These are phyloP conservation scores for Jaapia argillacea DNA, from an alignment of 768 basidiomycete genomes.

Conservation along the genomic window DNA sequence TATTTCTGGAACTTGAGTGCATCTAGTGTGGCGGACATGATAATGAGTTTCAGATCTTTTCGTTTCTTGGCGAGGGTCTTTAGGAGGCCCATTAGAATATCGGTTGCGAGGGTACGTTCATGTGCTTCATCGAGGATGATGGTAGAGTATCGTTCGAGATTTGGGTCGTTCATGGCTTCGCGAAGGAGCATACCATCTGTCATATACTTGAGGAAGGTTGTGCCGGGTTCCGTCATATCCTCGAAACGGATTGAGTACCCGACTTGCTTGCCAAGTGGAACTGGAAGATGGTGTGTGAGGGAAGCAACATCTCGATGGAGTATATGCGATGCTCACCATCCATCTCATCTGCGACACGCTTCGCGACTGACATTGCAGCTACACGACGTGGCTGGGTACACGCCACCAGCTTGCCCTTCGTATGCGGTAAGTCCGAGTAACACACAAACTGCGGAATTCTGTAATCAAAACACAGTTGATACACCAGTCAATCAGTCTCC, in stretches of 20 bases:
- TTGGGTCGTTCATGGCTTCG: slow-evolving; percentile 95
- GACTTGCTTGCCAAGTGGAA: slow-evolving; percentile 88
- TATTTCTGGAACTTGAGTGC: slow-evolving; percentile 96
- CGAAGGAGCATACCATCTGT: slow-evolving; percentile 99
- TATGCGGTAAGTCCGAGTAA: slow-evolving; percentile 87
- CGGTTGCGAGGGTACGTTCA: slow-evolving; percentile 94
- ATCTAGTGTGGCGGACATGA: slow-evolving; percentile 98
- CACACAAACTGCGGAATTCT: slow-evolving; percentile 97
- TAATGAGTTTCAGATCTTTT: slow-evolving; percentile 86
- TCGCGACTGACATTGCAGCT: slow-evolving; percentile 96
- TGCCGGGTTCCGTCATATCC: slow-evolving; percentile 84
- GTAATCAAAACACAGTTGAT: slow-evolving; percentile 6
- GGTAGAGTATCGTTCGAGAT: slow-evolving; percentile 83
- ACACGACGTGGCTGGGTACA: slow-evolving; percentile 97
- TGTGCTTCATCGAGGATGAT: slow-evolving; percentile 99
- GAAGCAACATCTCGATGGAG: slow-evolving; percentile 3
- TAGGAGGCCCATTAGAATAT: slow-evolving; percentile 96
- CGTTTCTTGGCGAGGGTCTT: slow-evolving; percentile 77
- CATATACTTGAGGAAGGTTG: slow-evolving; percentile 98
- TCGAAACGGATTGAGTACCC: slow-evolving; percentile 99
- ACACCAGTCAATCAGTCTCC: background rate
- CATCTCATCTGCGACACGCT: slow-evolving; percentile 98
- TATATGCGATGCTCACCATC: slow-evolving; percentile 53
- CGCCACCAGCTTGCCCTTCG: slow-evolving; percentile 83
- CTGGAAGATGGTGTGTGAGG: slow-evolving; percentile 29